Evolutionary conservation across 2,329 filamentous ascomycete genomes (phyloP).

Genomic region (Nigrospora oryzae): DNA sequence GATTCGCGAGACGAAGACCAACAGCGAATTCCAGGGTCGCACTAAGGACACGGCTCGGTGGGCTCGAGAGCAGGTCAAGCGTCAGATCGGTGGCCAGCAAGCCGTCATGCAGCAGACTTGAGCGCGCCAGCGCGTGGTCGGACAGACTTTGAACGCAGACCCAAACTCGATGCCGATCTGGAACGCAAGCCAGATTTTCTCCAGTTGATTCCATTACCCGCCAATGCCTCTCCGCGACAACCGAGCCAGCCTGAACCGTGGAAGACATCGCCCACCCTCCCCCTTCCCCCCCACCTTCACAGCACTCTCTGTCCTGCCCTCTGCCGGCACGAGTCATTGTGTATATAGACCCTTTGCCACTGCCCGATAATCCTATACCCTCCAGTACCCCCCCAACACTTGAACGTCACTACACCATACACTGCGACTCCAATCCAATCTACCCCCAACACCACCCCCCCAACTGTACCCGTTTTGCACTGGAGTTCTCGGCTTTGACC

Average conservation of each 20-base stretch:
- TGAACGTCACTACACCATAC: slow-evolving; percentile 14
- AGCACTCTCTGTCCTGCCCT: slow-evolving; percentile 5
- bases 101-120: slow-evolving; percentile 45
- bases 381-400: slow-evolving; percentile 11
- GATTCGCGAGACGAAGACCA: slow-evolving; percentile 86
- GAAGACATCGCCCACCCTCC: slow-evolving; percentile 5
- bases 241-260: slow-evolving; percentile 7
- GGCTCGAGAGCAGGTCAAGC: slow-evolving; percentile 96
- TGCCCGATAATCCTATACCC: slow-evolving; percentile 22
- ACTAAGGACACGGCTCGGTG: slow-evolving; percentile 94
- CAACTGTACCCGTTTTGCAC: slow-evolving; percentile 14
- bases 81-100: slow-evolving; percentile 56
- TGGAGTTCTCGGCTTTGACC: slow-evolving; percentile 24
- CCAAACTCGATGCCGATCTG: too few relatives aligned
- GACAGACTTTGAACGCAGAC: too few relatives aligned
- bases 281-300: not conserved
- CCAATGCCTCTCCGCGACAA: too few relatives aligned
- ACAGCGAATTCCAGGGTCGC: slow-evolving; percentile 75
- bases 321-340: slow-evolving; percentile 16
- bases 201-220: too few relatives aligned
- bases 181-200: too few relatives aligned
- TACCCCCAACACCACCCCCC: slow-evolving; percentile 9
- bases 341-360: slow-evolving; percentile 19
- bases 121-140: slow-evolving; percentile 8
- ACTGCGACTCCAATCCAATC: slow-evolving; percentile 10